A percentile compares a stretch with the other conserved stretches of the same genome.
phyloP scores from a whole-genome alignment of 2,329 filamentous ascomycete species.

The Curvularia eragrostidis region DNA sequence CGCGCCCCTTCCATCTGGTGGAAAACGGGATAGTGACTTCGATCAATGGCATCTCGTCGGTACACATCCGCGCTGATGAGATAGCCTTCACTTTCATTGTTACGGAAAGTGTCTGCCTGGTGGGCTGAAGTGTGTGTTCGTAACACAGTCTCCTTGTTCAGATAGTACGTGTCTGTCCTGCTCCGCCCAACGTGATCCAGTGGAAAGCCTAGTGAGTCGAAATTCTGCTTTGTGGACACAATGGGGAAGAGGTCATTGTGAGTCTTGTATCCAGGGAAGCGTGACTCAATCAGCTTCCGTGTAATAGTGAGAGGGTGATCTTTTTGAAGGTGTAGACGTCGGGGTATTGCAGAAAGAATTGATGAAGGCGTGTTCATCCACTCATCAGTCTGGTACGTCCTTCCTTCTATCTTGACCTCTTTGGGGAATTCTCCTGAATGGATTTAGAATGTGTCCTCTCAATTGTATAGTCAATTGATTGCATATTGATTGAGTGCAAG shows the following conservation, averaged over 20 bases:
- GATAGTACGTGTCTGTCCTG: constrained; percentile 92
- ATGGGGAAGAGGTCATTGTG: constrained; percentile 83
- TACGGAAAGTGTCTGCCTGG: constrained; percentile 80
- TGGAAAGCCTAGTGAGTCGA: constrained; percentile 95
- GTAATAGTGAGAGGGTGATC: constrained; percentile 93
- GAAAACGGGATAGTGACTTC: constrained; percentile 94
- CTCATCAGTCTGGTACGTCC: constrained; percentile 70
- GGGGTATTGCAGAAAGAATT: constrained; percentile 75
- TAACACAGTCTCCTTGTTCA: constrained; percentile 82
- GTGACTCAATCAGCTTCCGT: constrained; percentile 87
- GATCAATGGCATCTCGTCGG: constrained; percentile 90
- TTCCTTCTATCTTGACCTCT: constrained; percentile 66
- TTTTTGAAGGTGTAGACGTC: constrained; percentile 85
- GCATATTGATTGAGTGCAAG: neutral
- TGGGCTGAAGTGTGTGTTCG: constrained; percentile 96
- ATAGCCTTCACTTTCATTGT: constrained; percentile 77
- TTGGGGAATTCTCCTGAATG: constrained; percentile 27
- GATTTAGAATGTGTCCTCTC: constrained; percentile 16
- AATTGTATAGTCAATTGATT: neutral
- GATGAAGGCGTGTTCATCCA: constrained; percentile 86
- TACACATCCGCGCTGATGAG: constrained; percentile 96
- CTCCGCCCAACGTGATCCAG: constrained; percentile 85
- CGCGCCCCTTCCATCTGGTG: constrained; percentile 98
- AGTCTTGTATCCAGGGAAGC: constrained; percentile 78
- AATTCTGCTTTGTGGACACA: constrained; percentile 86